These are phyloP conservation scores for Liriodendron chinense DNA, from an alignment of 164 flowering plant species.

Conservation along the genomic window DNA sequence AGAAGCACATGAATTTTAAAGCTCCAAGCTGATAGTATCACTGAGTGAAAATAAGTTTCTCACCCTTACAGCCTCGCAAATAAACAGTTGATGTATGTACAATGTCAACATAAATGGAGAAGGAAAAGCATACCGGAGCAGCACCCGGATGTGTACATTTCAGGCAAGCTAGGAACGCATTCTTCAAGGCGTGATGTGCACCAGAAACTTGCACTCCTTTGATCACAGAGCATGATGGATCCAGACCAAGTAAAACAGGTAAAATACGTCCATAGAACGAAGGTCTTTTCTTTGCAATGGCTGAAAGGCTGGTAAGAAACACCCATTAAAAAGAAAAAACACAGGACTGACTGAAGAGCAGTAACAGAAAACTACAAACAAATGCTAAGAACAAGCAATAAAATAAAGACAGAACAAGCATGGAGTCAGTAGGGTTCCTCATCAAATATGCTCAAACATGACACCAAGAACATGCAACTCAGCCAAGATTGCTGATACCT, in stretches of 20 bases:
- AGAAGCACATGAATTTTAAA: background rate
- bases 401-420: too few species aligned
- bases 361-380: background rate
- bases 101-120: background rate
- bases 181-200: conserved; percentile 63
- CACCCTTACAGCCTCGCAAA: too few species aligned
- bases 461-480: too few species aligned
- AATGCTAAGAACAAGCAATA: too few species aligned
- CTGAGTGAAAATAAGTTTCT: too few species aligned
- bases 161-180: conserved; percentile 73
- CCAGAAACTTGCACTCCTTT: conserved; percentile 62
- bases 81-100: background rate
- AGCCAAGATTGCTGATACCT: too few species aligned
- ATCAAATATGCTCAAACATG: too few species aligned
- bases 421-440: too few species aligned
- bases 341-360: background rate
- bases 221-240: conserved; percentile 54
- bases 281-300: conserved; percentile 86
- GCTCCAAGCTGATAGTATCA: too few species aligned
- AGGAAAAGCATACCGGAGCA: conserved; percentile 61
- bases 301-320: conserved; percentile 62
- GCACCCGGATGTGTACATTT: conserved; percentile 87
- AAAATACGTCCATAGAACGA: conserved; percentile 91
- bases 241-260: conserved; percentile 87
- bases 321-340: conserved; percentile 1